These are phyloP conservation scores for Sarocladiaceae sp. DNA, from an alignment of 2,329 filamentous ascomycete species.

Conservation along the genomic window DNA sequence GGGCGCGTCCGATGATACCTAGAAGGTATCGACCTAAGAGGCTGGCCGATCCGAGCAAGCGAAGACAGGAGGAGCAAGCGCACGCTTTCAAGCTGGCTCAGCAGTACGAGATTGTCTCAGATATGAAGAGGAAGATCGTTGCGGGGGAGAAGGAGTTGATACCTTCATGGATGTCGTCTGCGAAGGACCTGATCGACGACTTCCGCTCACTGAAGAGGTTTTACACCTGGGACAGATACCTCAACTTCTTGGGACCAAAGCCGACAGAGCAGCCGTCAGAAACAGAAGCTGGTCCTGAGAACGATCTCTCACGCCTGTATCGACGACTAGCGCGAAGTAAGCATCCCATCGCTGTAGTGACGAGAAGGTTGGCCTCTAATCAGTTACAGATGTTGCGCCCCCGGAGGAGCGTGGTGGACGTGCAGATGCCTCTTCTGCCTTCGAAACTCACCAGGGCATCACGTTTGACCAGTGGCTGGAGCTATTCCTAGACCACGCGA, in stretches of 20 bases:
- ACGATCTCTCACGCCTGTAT: constrained; percentile 48
- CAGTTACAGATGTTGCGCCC: neutral
- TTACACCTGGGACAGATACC: constrained; percentile 61
- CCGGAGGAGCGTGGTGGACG: neutral
- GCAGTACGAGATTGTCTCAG: constrained; percentile 38
- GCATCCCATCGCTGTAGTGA: constrained; percentile 13
- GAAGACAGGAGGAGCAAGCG: constrained; percentile 37
- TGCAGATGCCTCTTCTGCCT: neutral
- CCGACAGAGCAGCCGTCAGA: constrained; percentile 16
- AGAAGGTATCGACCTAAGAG: constrained; percentile 39
- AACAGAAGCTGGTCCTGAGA: constrained; percentile 14
- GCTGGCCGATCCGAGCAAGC: constrained; percentile 37
- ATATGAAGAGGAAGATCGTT: constrained; percentile 35
- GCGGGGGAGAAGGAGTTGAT: constrained; percentile 37
- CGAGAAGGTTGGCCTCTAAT: constrained; percentile 8
- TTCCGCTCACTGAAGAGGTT: constrained; percentile 58
- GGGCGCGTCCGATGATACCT: constrained; percentile 20
- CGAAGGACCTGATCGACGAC: constrained; percentile 54
- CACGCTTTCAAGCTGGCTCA: constrained; percentile 31
- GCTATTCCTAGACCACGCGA: constrained; percentile 80
- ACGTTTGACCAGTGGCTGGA: constrained; percentile 82
- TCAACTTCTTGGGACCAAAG: constrained; percentile 45
- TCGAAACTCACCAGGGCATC: constrained; percentile 62
- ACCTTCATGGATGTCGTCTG: constrained; percentile 50
- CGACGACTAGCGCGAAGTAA: constrained; percentile 48